Evolutionary conservation across 345 rosid genomes (phyloP).

Genomic region (Linum usitatissimum): DNA sequence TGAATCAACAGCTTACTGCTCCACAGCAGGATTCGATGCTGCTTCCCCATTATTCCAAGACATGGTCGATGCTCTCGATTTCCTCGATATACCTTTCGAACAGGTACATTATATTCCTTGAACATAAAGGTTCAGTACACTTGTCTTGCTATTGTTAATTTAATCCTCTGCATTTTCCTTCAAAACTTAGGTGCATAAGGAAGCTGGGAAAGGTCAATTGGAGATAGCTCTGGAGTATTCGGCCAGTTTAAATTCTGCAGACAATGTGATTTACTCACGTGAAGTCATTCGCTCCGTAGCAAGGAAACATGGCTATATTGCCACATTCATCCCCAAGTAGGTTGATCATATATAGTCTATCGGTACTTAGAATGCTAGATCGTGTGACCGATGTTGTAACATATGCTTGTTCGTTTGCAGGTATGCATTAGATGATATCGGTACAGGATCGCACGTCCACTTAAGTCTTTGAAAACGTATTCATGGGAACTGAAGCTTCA

Average conservation of each 20-base stretch:
- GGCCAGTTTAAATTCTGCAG: slow-evolving; percentile 50
- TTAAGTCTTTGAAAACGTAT: slow-evolving; percentile 68
- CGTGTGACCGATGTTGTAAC: not conserved
- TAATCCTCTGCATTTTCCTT: not conserved
- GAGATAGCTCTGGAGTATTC: slow-evolving; percentile 68
- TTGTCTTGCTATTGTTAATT: slow-evolving; percentile 5
- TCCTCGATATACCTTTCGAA: slow-evolving; percentile 65
- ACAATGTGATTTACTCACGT: slow-evolving; percentile 66
- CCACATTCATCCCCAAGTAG: slow-evolving; percentile 90
- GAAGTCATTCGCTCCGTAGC: slow-evolving; percentile 74
- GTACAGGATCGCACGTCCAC: slow-evolving; percentile 96
- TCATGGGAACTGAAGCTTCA: slow-evolving; percentile 45
- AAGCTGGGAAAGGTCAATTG: slow-evolving; percentile 89
- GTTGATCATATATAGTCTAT: slow-evolving; percentile 13
- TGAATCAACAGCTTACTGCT: slow-evolving; percentile 66
- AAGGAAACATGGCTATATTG: slow-evolving; percentile 71
- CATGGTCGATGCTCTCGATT: slow-evolving; percentile 42
- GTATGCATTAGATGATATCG: slow-evolving; percentile 73
- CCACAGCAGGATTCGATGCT: slow-evolving; percentile 65
- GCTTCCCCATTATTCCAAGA: slow-evolving; percentile 57
- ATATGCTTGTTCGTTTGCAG: slow-evolving; percentile 21
- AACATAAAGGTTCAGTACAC: not conserved
- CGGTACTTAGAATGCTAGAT: not conserved
- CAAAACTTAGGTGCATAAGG: slow-evolving; percentile 56
- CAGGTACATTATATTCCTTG: slow-evolving; percentile 36